Percentiles rank a stretch among this genome's conserved stretches.
phyloP scores from a whole-genome alignment of 2,329 filamentous ascomycete genomes.

The Cercospora berteroae region DNA sequence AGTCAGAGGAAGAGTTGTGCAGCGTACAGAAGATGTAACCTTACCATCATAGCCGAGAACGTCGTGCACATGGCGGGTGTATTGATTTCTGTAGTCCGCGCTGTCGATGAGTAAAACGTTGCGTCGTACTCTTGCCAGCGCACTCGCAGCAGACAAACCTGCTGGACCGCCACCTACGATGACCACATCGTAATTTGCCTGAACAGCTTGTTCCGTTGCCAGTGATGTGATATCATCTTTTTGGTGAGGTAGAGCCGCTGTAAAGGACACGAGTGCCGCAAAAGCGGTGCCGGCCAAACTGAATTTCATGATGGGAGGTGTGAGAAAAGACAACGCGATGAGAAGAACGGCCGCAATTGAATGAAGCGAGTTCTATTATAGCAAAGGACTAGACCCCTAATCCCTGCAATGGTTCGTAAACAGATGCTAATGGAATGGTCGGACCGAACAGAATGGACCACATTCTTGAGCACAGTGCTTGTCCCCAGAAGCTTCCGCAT shows the following conservation, averaged over 20 bases:
- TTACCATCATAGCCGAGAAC: slow-evolving; percentile 25
- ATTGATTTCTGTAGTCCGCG: slow-evolving; percentile 28
- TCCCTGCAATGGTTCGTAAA: neutral
- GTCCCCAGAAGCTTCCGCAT: neutral
- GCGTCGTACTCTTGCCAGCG: slow-evolving; percentile 25
- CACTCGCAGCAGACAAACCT: slow-evolving; percentile 27
- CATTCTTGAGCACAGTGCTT: neutral
- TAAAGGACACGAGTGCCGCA: neutral
- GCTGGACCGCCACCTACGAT: slow-evolving; percentile 24
- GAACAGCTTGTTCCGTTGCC: neutral
- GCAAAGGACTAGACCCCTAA: neutral
- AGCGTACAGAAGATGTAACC: neutral
- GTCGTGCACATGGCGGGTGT: slow-evolving; percentile 22
- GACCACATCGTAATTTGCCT: slow-evolving; percentile 17
- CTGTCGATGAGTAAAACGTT: slow-evolving; percentile 25
- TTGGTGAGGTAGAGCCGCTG: neutral
- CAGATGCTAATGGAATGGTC: neutral
- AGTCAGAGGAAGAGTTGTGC: neutral
- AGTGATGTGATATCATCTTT: neutral
- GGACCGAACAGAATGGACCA: neutral
- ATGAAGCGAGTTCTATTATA: neutral
- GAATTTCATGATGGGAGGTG: slow-evolving; percentile 10
- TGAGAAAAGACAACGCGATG: neutral
- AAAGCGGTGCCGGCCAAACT: slow-evolving; percentile 3
- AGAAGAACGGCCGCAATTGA: neutral